Base-by-base conservation (phyloP, 2,329 filamentous ascomycete genomes). In the Colletotrichum lindemuthianum region DNA sequence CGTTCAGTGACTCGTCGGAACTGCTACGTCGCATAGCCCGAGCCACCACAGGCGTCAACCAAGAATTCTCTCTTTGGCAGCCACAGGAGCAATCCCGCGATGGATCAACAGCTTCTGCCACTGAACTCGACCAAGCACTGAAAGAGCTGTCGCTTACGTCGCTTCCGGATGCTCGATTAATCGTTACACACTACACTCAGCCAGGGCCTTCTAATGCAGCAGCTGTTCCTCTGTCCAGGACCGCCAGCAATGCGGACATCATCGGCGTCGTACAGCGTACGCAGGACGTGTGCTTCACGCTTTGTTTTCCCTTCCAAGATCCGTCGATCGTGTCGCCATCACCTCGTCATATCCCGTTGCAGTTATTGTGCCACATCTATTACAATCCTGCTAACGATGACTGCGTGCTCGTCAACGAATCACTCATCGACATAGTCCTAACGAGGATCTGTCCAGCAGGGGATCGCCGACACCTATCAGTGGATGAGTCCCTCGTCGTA, bases 401-500 rank as follows among this genome's bases (percentile, higher is more conserved):
- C 49, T 51, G 49, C 49, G 49, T 51, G 11, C 37, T 51, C 34
- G 49, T 51, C 33, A 51, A 51, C 8, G 39, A 51, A 36, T 51
- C 49, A 12, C 37, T n/a, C 12, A n/a, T 36, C 33, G 12, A 15
- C 33, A n/a, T 51, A 10, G 5, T 51, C 49, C 49, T 51, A 12
- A 39, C 34, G 24, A 36, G 49, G 7, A 51, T 51, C 49, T 51
- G 49, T 36, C 49, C 49, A 51, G 33, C 37, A 10, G 33, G 39
- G 12, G 33, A 6, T n/a, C 49, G 49, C 15, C 37, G 12, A 2
- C n/a, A 9, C n/a, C 13, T 52, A 37, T 16, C 8, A 6, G 15
- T 40, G 13, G 33, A 10, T 9, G 36, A 40, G 49, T 36, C 49
- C 41, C 49, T n/a, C 6, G 49, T 52, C 36, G 49, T 52, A 9